Evolutionary conservation across 2,329 filamentous ascomycete species (phyloP).

Genomic region (Diaporthe longicolla): DNA sequence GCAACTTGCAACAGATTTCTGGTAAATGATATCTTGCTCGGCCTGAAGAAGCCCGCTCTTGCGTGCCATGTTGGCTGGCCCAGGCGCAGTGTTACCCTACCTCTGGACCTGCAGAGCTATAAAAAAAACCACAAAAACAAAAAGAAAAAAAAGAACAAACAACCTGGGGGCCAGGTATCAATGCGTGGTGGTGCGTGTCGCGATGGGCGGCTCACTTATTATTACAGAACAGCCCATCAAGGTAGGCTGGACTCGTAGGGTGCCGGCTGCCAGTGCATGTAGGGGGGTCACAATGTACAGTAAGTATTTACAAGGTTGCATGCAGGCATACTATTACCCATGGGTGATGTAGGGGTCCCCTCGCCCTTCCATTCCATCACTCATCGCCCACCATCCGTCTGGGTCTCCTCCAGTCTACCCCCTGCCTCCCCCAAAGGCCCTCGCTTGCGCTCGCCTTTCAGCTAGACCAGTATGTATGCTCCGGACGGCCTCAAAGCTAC

Average conservation of each 20-base stretch:
- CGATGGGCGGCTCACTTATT: background rate
- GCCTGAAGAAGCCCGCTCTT: background rate
- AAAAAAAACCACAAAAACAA: background rate
- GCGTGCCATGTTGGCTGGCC: background rate
- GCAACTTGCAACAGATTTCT: background rate
- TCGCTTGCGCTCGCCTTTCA: background rate
- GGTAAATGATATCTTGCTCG: background rate
- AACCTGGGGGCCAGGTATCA: background rate
- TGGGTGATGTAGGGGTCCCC: background rate
- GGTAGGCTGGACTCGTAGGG: background rate
- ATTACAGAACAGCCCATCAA: background rate
- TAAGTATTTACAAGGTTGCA: background rate
- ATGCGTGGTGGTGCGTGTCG: background rate
- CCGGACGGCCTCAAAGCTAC: background rate
- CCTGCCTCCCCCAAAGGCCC: background rate
- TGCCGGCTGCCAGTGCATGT: conserved; percentile 10
- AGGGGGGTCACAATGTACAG: conserved; percentile 12
- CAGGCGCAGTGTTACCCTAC: background rate
- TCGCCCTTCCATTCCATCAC: background rate
- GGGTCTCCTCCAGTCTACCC: background rate
- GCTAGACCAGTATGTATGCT: background rate
- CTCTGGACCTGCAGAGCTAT: conserved; percentile 11
- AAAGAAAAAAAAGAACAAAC: no score
- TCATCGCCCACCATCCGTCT: background rate
- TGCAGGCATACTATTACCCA: conserved; percentile 1